These are phyloP conservation scores for Auricularia sp. DNA, from an alignment of 768 basidiomycete genomes.

Conservation along the genomic window DNA sequence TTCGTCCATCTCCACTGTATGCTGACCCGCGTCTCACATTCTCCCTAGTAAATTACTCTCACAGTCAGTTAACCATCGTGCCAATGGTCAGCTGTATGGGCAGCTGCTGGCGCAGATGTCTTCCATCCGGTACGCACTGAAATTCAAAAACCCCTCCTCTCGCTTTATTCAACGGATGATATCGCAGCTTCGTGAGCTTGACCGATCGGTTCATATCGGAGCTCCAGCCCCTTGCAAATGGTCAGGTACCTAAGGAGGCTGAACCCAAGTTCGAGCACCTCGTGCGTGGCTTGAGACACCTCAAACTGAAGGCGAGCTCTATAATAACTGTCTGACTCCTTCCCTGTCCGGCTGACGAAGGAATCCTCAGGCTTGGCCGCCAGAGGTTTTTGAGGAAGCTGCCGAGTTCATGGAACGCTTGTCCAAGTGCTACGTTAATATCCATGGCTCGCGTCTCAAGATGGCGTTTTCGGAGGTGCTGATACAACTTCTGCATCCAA, in stretches of 20 bases:
- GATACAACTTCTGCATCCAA: slow-evolving; percentile 68
- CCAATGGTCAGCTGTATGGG: slow-evolving; percentile 76
- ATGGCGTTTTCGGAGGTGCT: slow-evolving; percentile 78
- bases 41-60: slow-evolving; percentile 38
- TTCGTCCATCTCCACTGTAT: background rate
- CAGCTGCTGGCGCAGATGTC: slow-evolving; percentile 78
- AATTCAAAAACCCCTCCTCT: too few species aligned
- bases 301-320: slow-evolving; percentile 63
- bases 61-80: slow-evolving; percentile 64
- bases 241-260: slow-evolving; percentile 67
- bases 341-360: background rate
- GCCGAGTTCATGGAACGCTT: slow-evolving; percentile 83
- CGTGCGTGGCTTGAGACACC: slow-evolving; percentile 67
- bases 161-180: too few species aligned
- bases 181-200: slow-evolving; percentile 73
- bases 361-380: slow-evolving; percentile 76
- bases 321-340: slow-evolving; percentile 2
- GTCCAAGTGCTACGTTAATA: slow-evolving; percentile 72
- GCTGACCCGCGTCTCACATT: background rate
- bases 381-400: slow-evolving; percentile 85
- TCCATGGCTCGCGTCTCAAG: slow-evolving; percentile 77
- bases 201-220: slow-evolving; percentile 84
- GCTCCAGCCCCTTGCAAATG: slow-evolving; percentile 61
- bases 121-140: slow-evolving; percentile 52
- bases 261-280: slow-evolving; percentile 81